These are phyloP conservation scores for Jamesozyma lodderae DNA, from an alignment of 805 yeast genomes.

Conservation along the genomic window DNA sequence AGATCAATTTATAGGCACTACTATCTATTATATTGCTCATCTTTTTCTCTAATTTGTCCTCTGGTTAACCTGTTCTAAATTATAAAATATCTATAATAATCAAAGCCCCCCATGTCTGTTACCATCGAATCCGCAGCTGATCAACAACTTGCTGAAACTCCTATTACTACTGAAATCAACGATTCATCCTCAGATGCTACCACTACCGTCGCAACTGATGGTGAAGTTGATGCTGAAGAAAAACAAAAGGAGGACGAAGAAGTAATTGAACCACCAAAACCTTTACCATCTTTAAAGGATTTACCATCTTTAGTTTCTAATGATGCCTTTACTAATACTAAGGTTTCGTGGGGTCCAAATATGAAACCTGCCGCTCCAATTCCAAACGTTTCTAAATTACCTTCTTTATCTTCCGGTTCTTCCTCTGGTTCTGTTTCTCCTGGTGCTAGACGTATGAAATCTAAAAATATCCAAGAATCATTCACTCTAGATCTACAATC, in stretches of 20 bases:
- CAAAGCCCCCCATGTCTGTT: neutral
- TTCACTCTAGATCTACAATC: conserved; percentile 65
- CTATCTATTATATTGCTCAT: neutral
- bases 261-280: conserved; percentile 3
- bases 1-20: neutral
- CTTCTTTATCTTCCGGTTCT: conserved; percentile 13
- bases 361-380: conserved; percentile 33
- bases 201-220: too few species aligned
- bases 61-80: conserved; percentile 5
- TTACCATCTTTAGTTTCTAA: conserved; percentile 60
- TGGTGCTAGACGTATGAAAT: conserved; percentile 40
- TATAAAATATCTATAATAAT: neutral
- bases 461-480: conserved; percentile 65
- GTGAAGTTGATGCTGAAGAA: too few species aligned
- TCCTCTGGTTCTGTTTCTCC: conserved; percentile 12
- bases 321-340: conserved; percentile 22
- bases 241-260: neutral
- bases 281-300: conserved; percentile 33
- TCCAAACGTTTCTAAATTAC: conserved; percentile 11
- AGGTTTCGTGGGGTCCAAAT: conserved; percentile 39
- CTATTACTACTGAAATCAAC: neutral
- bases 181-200: conserved; percentile 2
- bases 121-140: neutral
- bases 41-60: conserved; percentile 3
- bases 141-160: neutral